Conservation (phyloP, 225 moss, liverwort and hornwort genomes). For the Pseudoscleropodium purum region DNA sequence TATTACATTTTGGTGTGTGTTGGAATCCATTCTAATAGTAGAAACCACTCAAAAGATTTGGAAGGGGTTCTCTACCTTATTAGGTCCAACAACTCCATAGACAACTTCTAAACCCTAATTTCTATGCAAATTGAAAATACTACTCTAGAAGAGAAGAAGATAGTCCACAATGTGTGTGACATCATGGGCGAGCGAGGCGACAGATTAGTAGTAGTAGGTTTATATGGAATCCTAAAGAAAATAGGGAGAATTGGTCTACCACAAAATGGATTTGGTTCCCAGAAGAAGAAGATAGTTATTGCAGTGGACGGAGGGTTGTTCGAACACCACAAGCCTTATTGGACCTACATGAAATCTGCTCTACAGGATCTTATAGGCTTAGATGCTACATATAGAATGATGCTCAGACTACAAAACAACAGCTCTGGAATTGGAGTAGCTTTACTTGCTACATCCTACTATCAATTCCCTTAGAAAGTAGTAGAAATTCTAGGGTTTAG, state of each 20-base stretch:
- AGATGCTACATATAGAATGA: conserved; percentile 50
- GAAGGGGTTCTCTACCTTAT: background rate
- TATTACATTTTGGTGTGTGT: background rate
- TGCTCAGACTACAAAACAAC: conserved; percentile 75
- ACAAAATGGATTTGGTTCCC: conserved; percentile 20
- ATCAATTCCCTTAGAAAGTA: conserved; percentile 17
- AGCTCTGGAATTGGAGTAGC: conserved; percentile 90
- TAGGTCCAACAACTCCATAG: background rate
- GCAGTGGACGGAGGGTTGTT: conserved; percentile 94
- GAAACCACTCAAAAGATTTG: background rate
- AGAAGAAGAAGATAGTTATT: conserved; percentile 68
- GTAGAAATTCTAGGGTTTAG: background rate
- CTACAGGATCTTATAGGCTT: conserved; percentile 70
- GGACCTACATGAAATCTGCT: conserved; percentile 63
- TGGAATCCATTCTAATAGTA: background rate
- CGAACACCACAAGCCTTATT: conserved; percentile 72
- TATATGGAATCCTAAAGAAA: conserved; percentile 72
- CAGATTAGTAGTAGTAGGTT: conserved; percentile 82
- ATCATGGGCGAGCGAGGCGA: conserved; percentile 76
- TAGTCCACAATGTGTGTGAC: conserved; percentile 70
- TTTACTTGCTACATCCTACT: conserved; percentile 78
- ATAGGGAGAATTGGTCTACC: conserved; percentile 54
- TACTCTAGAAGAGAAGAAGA: conserved; percentile 58
- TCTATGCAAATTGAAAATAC: conserved; percentile 55
- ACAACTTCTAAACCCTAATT: background rate